Conservation (phyloP, 768 basidiomycete genomes). For the Chalciporus sphaerocephalus region DNA sequence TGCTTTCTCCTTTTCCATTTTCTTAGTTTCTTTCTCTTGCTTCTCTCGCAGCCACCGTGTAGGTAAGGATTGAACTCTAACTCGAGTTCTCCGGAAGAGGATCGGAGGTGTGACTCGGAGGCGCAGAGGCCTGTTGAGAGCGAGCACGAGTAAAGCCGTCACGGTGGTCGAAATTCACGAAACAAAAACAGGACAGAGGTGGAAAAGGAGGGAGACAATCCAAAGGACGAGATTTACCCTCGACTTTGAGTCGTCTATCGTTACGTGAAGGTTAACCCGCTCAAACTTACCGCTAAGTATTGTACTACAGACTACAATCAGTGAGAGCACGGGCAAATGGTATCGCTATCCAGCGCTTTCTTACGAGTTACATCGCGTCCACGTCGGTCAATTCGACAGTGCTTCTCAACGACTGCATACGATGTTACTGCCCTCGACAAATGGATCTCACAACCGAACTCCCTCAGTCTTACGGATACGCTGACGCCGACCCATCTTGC, state of each 20-base stretch:
- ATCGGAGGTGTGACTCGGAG: constrained; percentile 9
- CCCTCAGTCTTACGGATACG: constrained; percentile 44
- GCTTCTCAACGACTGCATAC: constrained; percentile 12
- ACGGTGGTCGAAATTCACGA: constrained; percentile 9
- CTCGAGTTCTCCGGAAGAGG: constrained; percentile 2
- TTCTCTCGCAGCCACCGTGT: background rate
- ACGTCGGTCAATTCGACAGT: constrained; percentile 2
- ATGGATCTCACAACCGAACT: constrained; percentile 51
- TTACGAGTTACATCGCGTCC: background rate
- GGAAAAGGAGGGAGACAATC: background rate
- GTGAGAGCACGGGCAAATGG: no score
- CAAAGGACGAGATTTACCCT: background rate
- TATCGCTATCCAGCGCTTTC: background rate
- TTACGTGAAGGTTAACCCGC: no score
- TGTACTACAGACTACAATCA: no score
- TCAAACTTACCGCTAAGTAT: no score
- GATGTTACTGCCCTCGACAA: constrained; percentile 37
- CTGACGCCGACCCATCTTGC: constrained; percentile 54
- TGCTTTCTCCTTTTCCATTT: constrained; percentile 1
- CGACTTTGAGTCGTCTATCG: background rate
- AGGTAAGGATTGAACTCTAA: background rate
- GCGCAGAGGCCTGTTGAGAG: constrained; percentile 29
- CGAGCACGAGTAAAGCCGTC: constrained; percentile 15
- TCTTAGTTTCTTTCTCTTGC: background rate
- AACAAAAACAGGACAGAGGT: background rate